Evolutionary conservation across 2,329 filamentous ascomycete species (phyloP), one percentile per base, ranked within the genome.

Genomic region (Aureobasidium sp.): DNA sequence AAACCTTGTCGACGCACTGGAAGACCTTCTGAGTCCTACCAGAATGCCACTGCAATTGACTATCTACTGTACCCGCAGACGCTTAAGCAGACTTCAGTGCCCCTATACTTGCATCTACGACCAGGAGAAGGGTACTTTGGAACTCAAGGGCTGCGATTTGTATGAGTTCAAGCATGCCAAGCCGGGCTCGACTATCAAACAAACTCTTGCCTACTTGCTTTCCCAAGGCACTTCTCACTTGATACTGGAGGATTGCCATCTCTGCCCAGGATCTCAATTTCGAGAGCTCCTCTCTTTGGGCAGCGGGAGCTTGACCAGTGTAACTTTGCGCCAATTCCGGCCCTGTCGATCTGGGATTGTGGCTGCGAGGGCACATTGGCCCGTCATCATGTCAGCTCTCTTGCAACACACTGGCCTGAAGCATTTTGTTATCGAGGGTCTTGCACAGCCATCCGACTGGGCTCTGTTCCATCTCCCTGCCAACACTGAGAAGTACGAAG

Each of bases 51-150:
- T 48, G 6, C 11, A 10, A 14, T 32, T 48, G n/a, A 48, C 12
- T 10, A 29, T 48, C n/a, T 3, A 38, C 14, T 48, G 44, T 17
- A 8, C 1, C 22, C 22, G 32, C n/a, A 48, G 27, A n/a, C 44
- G 32, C 8, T 16, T 4, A 10, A 6, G 22, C 14, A 6, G 7
- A 8, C 32, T 48, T 14, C 4, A 48, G 21, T 5, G 3, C 8
- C 44, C 44, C n/a, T 37, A 48, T 21, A 48, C 21, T 3, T 24
- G 32, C 22, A 27, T n/a, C 44, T 48, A 37, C 22, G 44, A 48
- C 11, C 44, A 48, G 19, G n/a, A 14, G 7, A 6, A 25, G 5
- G n/a, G 14, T 17, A 32, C 44, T 1, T 3, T 48, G 8, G 19
- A 37, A n/a, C 22, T 48, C 4, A 8, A 4, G 11, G 44, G 44